Percentiles rank a stretch among this genome's conserved stretches.
Evolutionary conservation across 495 filamentous ascomycete species (phyloP).

Genomic region (Aspergillus cavernicola): DNA sequence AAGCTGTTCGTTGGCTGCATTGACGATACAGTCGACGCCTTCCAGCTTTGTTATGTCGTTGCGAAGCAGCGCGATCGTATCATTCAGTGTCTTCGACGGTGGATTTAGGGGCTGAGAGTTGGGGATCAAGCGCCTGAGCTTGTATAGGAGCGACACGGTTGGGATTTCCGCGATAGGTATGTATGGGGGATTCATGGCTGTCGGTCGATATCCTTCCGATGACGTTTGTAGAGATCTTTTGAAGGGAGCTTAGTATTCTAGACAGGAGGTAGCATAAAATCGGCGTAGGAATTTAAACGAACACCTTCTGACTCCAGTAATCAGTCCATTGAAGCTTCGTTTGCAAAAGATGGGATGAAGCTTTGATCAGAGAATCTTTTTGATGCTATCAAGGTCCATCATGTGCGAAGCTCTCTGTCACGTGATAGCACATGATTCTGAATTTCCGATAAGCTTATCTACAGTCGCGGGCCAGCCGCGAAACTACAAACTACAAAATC

Average conservation of each 20-base stretch:
- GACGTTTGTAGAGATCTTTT: neutral
- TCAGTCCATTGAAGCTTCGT: neutral
- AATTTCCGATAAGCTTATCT: slow-evolving; percentile 18
- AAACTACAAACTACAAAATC: no score
- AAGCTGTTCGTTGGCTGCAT: slow-evolving; percentile 80
- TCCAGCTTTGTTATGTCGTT: slow-evolving; percentile 79
- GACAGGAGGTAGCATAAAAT: no score
- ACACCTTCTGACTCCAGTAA: no score
- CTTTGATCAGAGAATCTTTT: no score
- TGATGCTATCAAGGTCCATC: neutral
- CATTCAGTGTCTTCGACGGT: slow-evolving; percentile 61
- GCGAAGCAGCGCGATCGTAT: slow-evolving; percentile 65
- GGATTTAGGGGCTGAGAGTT: slow-evolving; percentile 17
- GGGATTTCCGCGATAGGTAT: slow-evolving; percentile 55
- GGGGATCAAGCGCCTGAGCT: slow-evolving; percentile 28
- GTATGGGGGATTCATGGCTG: slow-evolving; percentile 14
- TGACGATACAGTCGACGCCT: slow-evolving; percentile 77
- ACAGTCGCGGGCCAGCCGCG: no score
- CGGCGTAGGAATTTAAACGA: no score
- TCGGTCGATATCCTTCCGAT: neutral
- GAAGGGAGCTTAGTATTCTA: no score
- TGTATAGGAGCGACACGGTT: slow-evolving; percentile 62
- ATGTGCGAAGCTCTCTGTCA: slow-evolving; percentile 15
- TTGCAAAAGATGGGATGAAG: neutral
- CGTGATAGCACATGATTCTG: slow-evolving; percentile 21